phyloP scores from a whole-genome alignment of 306 rosid species.

The Chamaecrista fasciculata region DNA sequence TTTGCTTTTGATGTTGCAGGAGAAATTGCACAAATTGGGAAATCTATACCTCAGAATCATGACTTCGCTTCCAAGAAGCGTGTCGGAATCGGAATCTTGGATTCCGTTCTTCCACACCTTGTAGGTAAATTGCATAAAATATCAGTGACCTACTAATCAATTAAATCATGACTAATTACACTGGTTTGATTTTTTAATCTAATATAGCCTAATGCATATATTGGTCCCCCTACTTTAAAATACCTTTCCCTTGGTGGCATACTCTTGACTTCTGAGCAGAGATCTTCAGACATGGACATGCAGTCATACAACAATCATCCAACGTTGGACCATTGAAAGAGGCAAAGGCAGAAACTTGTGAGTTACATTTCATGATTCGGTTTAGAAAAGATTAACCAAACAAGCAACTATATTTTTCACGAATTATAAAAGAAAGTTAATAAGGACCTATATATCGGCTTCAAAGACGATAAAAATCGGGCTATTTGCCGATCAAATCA shows the following conservation, averaged over 20 bases:
- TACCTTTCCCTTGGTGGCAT: neutral
- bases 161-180: neutral
- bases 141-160: neutral
- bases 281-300: neutral
- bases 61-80: constrained; percentile 15
- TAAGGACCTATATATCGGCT: too few relatives aligned
- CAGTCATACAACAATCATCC: neutral
- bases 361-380: neutral
- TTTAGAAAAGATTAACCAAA: too few relatives aligned
- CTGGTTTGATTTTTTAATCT: neutral
- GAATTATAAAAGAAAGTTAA: neutral
- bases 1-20: constrained; percentile 51
- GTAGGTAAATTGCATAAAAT: too few relatives aligned
- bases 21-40: constrained; percentile 33
- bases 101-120: neutral
- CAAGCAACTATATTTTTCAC: neutral
- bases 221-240: neutral
- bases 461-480: too few relatives aligned
- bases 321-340: neutral
- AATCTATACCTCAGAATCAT: constrained; percentile 31
- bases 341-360: neutral
- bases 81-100: neutral
- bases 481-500: too few relatives aligned
- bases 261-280: neutral
- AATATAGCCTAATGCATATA: neutral